Conservation (phyloP, 768 basidiomycete species). For the Hirschioporus abietinus region DNA sequence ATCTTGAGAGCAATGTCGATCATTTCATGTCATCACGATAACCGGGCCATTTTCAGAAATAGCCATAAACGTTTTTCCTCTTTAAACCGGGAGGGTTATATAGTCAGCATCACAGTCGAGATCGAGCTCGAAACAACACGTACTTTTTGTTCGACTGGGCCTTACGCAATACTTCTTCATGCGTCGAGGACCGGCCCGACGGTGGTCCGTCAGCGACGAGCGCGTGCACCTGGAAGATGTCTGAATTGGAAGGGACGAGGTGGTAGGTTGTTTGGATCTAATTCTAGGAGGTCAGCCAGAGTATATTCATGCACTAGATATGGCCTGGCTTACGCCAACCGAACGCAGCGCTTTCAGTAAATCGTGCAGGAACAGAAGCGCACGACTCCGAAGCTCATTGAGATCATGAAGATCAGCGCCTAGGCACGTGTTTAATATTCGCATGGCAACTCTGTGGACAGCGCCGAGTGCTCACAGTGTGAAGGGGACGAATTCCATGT, state of each 20-base stretch:
- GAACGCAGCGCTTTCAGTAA: slow-evolving; percentile 54
- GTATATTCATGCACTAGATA: slow-evolving; percentile 6
- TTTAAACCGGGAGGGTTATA: neutral
- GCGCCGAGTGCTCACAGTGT: slow-evolving; percentile 39
- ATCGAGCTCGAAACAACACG: neutral
- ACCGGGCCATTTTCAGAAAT: slow-evolving; percentile 1
- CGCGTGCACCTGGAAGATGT: slow-evolving; percentile 34
- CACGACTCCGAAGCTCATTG: slow-evolving; percentile 56
- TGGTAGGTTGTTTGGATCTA: slow-evolving; percentile 61
- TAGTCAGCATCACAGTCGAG: neutral
- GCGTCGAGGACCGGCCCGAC: neutral
- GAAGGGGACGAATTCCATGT: slow-evolving; percentile 58
- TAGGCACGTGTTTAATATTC: slow-evolving; percentile 18
- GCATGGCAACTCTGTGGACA: neutral
- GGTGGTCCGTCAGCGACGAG: slow-evolving; percentile 34
- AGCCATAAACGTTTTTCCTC: slow-evolving; percentile 1
- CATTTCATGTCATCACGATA: slow-evolving; percentile 3
- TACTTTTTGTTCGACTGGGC: neutral
- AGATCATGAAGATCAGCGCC: slow-evolving; percentile 66
- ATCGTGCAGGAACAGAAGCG: slow-evolving; percentile 59
- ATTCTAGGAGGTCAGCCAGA: slow-evolving; percentile 6
- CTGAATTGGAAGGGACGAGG: slow-evolving; percentile 54
- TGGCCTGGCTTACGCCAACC: slow-evolving; percentile 44
- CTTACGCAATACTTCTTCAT: slow-evolving; percentile 2
- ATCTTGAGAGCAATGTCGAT: neutral